These are phyloP conservation scores for Bremia lactucae DNA, from an alignment of 352 stramenopile genomes.

Conservation along the genomic window DNA sequence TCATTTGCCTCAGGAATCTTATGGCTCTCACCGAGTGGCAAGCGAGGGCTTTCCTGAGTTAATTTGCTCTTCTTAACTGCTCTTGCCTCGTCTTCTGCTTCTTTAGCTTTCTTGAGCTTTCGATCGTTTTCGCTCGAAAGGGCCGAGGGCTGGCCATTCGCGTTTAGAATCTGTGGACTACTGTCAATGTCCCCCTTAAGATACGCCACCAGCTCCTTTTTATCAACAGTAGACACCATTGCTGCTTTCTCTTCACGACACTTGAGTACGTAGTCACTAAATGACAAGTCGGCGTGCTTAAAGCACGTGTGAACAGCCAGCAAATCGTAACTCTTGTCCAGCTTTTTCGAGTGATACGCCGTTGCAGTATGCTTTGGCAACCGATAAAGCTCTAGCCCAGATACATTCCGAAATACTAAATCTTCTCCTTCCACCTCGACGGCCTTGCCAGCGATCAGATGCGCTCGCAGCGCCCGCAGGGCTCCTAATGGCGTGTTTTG, in stretches of 20 bases:
- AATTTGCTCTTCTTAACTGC: constrained; percentile 34
- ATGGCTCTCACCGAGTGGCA: constrained; percentile 29
- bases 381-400: constrained; percentile 31
- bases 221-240: constrained; percentile 81
- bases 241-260: constrained; percentile 64
- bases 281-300: constrained; percentile 55
- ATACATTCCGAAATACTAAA: constrained; percentile 47
- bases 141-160: constrained; percentile 4
- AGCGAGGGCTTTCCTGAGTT: constrained; percentile 3
- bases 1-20: constrained; percentile 30
- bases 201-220: constrained; percentile 81
- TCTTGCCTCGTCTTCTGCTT: constrained; percentile 9
- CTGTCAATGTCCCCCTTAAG: constrained; percentile 75
- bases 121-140: constrained; percentile 6
- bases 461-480: constrained; percentile 43
- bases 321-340: constrained; percentile 77
- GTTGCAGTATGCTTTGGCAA: constrained; percentile 60
- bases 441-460: constrained; percentile 65
- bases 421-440: constrained; percentile 46
- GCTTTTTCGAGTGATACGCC: constrained; percentile 74
- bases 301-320: constrained; percentile 75
- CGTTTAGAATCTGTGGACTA: constrained; percentile 56
- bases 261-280: constrained; percentile 81
- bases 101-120: constrained; percentile 9
- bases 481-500: constrained; percentile 22